Percentiles rank a stretch among this genome's conserved stretches.
Evolutionary conservation across 2,329 filamentous ascomycete genomes (phyloP).

Genomic region (Dactylonectria macrodidyma): DNA sequence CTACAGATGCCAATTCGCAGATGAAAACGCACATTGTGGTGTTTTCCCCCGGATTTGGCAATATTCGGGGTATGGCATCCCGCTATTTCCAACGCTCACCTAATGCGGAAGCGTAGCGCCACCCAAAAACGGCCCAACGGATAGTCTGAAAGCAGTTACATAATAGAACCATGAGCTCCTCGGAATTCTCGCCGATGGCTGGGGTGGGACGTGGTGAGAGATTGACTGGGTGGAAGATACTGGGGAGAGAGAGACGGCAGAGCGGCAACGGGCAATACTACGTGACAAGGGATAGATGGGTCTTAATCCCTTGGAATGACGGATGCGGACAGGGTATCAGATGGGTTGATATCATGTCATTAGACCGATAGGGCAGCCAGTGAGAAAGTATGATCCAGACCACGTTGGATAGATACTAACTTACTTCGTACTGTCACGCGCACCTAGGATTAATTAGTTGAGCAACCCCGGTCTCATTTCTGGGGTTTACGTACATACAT

Average conservation of each 20-base stretch:
- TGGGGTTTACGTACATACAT: background rate
- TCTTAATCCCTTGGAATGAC: background rate
- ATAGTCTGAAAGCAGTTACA: background rate
- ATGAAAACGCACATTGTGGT: background rate
- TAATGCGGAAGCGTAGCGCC: background rate
- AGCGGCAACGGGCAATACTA: too few relatives aligned
- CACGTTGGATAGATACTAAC: background rate
- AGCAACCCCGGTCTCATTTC: background rate
- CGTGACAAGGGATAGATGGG: too few relatives aligned
- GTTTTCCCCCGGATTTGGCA: background rate
- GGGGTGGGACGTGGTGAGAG: too few relatives aligned
- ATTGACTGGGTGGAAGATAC: too few relatives aligned
- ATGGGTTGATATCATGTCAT: background rate
- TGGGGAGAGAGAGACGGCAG: too few relatives aligned
- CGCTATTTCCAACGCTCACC: background rate
- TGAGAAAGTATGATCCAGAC: background rate
- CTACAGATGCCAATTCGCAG: background rate
- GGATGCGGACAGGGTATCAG: background rate
- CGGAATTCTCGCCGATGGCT: background rate
- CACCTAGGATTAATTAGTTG: background rate
- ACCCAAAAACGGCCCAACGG: conserved; percentile 4
- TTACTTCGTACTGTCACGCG: too few relatives aligned
- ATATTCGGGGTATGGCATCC: background rate
- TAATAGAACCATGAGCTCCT: background rate
- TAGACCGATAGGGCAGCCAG: background rate